Evolutionary conservation across 495 filamentous ascomycete genomes (phyloP).

Genomic region (Saxophila tyrrhenica): DNA sequence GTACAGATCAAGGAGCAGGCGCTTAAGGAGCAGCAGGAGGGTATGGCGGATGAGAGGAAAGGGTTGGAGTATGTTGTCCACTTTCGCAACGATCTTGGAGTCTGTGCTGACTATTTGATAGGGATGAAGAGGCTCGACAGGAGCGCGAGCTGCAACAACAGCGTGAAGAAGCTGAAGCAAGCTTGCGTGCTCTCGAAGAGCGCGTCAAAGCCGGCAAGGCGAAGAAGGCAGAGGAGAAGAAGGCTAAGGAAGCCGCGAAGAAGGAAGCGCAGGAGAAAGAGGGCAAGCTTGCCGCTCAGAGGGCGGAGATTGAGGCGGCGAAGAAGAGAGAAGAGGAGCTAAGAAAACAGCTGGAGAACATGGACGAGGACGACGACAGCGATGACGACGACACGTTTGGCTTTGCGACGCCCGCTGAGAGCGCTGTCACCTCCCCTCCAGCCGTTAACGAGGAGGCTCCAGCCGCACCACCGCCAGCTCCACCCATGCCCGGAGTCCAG

Average conservation of each 20-base stretch:
- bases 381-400: slow-evolving; percentile 54
- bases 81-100: not conserved
- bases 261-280: slow-evolving; percentile 85
- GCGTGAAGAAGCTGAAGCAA: slow-evolving; percentile 68
- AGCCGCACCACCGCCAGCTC: slow-evolving; percentile 33
- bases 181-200: slow-evolving; percentile 80
- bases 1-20: slow-evolving; percentile 38
- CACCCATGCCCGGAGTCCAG: slow-evolving; percentile 24
- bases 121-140: slow-evolving; percentile 61
- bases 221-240: slow-evolving; percentile 95
- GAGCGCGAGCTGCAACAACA: slow-evolving; percentile 71
- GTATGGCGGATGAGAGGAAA: slow-evolving; percentile 60
- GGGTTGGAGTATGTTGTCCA: slow-evolving; percentile 67
- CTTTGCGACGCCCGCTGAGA: not conserved
- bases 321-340: slow-evolving; percentile 79
- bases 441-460: slow-evolving; percentile 9
- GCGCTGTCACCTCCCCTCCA: slow-evolving; percentile 22
- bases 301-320: slow-evolving; percentile 85
- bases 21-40: slow-evolving; percentile 61
- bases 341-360: slow-evolving; percentile 70
- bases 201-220: slow-evolving; percentile 88
- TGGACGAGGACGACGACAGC: slow-evolving; percentile 73
- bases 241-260: slow-evolving; percentile 74
- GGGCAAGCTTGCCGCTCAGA: slow-evolving; percentile 66
- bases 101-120: slow-evolving; percentile 30